Evolutionary conservation across 352 stramenopile species (phyloP), one percentile per base, ranked within the genome.

Genomic region (Ophiocytium majus): DNA sequence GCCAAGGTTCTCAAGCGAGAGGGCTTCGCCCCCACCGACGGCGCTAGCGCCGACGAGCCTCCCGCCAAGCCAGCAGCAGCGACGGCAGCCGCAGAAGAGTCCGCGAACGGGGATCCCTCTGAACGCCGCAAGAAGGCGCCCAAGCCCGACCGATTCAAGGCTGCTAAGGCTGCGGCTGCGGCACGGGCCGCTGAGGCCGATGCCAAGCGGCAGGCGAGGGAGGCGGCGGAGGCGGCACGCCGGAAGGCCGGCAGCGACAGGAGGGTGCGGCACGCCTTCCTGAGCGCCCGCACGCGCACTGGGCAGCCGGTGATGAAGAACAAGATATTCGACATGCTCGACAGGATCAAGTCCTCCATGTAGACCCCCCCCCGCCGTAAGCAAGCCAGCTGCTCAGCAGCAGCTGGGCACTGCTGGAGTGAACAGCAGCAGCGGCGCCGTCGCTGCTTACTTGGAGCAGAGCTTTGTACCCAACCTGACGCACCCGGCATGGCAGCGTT

Each of bases 291-390:
- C 33, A 88, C 84, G 31, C 80, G 31, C 23, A 76, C 74, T 31
- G 84, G 84, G 23, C 84, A 88, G 57, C 84, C 84, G 14, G 80
- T 88, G 33, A 88, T 88, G 84, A 88, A 79, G 34, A 32, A 88
- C 76, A 88, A 82, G 37, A 88, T 88, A 23, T 43, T 82, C 28
- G 64, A 88, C 64, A 57, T 88, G 35, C 50, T 88, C 28, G 84
- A 75, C n/a, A 88, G 86, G 50, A 85, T 88, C 66, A 5, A 78
- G 28, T 71, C 57, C n/a, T n/a, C n/a, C n/a, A n/a, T n/a, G n/a
- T n/a, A n/a, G n/a, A n/a, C n/a, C n/a, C n/a, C n/a, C n/a, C n/a
- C n/a, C n/a, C n/a, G n/a, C n/a, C n/a, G n/a, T n/a, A n/a, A n/a
- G n/a, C n/a, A n/a, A n/a, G n/a, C n/a, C n/a, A n/a, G n/a, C n/a